Evolutionary conservation across 257 asterid genomes (phyloP), one percentile per base, ranked within the genome.

Genomic region (Scutellaria galericulata): DNA sequence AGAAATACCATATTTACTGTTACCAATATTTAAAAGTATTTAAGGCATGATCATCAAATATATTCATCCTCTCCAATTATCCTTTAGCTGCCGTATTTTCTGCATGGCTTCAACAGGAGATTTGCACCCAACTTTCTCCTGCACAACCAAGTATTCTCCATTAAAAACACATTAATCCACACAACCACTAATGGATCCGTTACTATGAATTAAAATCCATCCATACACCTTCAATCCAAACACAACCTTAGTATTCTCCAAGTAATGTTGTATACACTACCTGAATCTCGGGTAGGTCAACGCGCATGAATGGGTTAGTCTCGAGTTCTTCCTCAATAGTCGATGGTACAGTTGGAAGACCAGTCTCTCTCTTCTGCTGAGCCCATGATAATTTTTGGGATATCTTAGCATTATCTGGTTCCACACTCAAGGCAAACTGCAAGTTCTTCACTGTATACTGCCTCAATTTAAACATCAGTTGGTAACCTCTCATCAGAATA

Each of bases 241-340:
- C 37, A 31, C 37, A 31, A 4, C 37, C 37, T 37, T 5, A 27
- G 51, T 7, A 31, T 31, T 40, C 53, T 46, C 46, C 37, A 11
- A 61, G 18, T 39, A 53, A 40, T 18, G 63, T n/a, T 9, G 62
- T 64, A 40, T 15, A n/a, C 54, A 9, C 1, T 81, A 94, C 99
- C 98, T 94, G 98, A 81, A 94, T 81, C 77, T 94, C 93, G 1
- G 85, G 90, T 58, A 88, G 85, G 82, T 88, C 95, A 64, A 84
- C 98, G 63, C 98, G 96, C 93, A 94, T 83, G 88, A 94, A 94
- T 5, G 99, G 98, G 60, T 95, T 92, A 1, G 89, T 90, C 84
- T 90, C 92, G 41, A 89, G 72, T 85, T 95, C 99, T 74, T 90
- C 96, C 81, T 74, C 87, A 24, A 95, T 83, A 51, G 96, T 95